A percentile compares a stretch with the other conserved stretches of the same genome.
Evolutionary conservation across 495 filamentous ascomycete genomes (phyloP).

Genomic region (Aspergillus carlsbadensis): DNA sequence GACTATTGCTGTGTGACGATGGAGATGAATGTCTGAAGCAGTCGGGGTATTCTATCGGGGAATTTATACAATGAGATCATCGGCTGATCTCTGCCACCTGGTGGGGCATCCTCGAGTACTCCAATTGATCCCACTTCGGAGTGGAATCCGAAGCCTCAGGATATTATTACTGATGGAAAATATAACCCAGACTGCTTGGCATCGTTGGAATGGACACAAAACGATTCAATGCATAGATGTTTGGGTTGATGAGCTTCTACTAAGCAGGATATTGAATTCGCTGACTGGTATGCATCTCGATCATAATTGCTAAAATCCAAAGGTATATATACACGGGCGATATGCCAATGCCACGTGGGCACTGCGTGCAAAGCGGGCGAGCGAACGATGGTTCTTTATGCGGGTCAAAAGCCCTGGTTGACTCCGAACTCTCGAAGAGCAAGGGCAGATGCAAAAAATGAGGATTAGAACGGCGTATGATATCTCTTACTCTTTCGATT

Average conservation of each 20-base stretch:
- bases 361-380: constrained; percentile 1
- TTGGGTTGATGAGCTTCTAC: neutral
- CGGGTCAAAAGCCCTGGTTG: neutral
- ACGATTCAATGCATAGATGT: neutral
- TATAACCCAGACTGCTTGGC: neutral
- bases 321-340: constrained; percentile 13
- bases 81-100: neutral
- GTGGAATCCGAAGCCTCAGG: neutral
- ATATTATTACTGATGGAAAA: constrained; percentile 7
- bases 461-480: neutral
- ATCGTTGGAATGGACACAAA: too few species aligned
- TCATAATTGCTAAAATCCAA: neutral
- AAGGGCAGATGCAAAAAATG: constrained; percentile 9
- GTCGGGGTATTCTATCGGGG: neutral
- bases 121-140: neutral
- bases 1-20: neutral
- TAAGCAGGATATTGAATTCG: neutral
- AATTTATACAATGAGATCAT: constrained; percentile 8
- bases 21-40: neutral
- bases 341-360: neutral
- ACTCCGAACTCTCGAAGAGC: constrained; percentile 14
- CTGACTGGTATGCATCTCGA: neutral
- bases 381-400: constrained; percentile 1
- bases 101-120: neutral
- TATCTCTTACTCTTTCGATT: constrained; percentile 12